Evolutionary conservation across 331 rosid genomes (phyloP).

Genomic region (Quercus phellos): DNA sequence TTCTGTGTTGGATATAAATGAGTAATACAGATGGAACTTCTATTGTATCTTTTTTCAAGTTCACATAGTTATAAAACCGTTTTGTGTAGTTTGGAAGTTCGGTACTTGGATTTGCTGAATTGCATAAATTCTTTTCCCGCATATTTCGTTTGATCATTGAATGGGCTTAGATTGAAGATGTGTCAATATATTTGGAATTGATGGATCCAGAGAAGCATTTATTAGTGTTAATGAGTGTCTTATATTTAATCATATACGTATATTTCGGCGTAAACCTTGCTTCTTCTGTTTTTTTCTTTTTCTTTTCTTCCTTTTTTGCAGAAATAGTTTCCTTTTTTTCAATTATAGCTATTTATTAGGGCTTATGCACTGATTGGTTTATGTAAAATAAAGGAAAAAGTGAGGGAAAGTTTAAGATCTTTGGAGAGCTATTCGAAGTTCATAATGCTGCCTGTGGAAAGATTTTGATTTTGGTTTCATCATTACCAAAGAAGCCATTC

Average conservation of each 20-base stretch:
- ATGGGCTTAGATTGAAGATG: background rate
- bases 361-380: background rate
- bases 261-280: background rate
- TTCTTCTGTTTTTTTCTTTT: background rate
- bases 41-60: background rate
- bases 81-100: conserved; percentile 24
- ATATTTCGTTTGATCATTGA: conserved; percentile 9
- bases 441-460: background rate
- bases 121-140: background rate
- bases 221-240: conserved; percentile 6
- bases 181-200: conserved; percentile 11
- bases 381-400: conserved; percentile 7
- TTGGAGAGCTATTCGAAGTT: background rate
- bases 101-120: conserved; percentile 8
- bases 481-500: background rate
- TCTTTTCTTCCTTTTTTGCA: conserved; percentile 16
- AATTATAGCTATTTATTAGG: background rate
- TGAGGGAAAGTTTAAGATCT: background rate
- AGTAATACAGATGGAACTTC: conserved; percentile 5
- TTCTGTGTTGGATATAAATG: conserved; percentile 19
- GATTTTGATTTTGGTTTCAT: conserved; percentile 3
- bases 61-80: background rate
- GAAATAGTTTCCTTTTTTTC: background rate
- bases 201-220: conserved; percentile 15
- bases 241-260: background rate